Evolutionary conservation across 192 early-diverging fungal species (phyloP), one percentile per base, ranked within the genome.

Genomic region (Linnemannia exigua): DNA sequence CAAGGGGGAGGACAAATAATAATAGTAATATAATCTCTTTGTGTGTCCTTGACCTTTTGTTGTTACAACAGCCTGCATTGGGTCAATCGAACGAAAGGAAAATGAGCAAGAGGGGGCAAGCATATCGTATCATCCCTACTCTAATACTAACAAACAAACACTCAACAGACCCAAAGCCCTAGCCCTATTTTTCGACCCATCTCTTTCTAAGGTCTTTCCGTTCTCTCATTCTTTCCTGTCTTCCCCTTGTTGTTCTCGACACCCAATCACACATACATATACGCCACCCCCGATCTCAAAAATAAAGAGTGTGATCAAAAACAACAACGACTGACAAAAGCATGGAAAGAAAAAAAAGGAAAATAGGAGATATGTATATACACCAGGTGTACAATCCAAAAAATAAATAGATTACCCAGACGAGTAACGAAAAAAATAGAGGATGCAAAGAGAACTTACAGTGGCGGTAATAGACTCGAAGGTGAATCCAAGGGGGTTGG

Each of bases 391-490:
- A 52, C 35, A 25, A 54, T 15, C 48, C 33, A 74, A 35, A 54
- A 25, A 25, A 54, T 20, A 54, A 7, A 25, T 20, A 31, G 58
- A 31, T 22, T 44, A 15, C 16, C 25, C 28, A 72, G 25, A 47
- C 44, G 31, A 71, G 28, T n/a, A 72, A 33, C 70, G 16, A 19
- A 61, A 25, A 67, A 51, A 28, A 22, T 33, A 36, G 17, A 54
- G 20, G n/a, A 31, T 8, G 16, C 16, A 75, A 19, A 61, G 22
- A 67, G 22, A 20, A 87, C 82, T 81, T 91, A 89, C 90, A 16
- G 89, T 88, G n/a, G 88, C 90, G 54, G 78, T 67, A 54, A 91
- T 89, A 8, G 82, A 75, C 35, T 88, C 87, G 44, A 91, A 91
- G 25, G 87, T 88, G 58, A 89, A 79, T 22, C 88, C 87, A 61